phyloP scores from a whole-genome alignment of 345 rosid genomes.

The Boechera divaricarpa region DNA sequence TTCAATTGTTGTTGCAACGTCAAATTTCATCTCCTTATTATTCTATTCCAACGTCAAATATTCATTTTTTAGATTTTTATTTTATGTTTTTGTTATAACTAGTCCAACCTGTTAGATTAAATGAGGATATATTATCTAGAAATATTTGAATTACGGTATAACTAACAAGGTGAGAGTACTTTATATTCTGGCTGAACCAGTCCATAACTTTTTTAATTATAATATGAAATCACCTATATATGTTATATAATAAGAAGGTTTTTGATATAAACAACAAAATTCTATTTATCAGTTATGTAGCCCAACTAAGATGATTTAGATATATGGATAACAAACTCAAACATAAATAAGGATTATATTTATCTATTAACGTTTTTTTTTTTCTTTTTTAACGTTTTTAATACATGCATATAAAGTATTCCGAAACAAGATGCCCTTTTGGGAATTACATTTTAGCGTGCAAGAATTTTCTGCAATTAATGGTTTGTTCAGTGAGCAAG shows the following conservation, averaged over 20 bases:
- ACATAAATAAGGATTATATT: not conserved
- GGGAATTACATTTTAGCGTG: constrained; percentile 32
- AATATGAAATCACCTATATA: not conserved
- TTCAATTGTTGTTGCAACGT: constrained; percentile 21
- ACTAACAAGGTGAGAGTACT: constrained; percentile 8
- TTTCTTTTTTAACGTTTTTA: not conserved
- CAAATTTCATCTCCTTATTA: constrained; percentile 14
- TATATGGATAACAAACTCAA: constrained; percentile 8
- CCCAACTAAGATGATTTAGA: constrained; percentile 25
- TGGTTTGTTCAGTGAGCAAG: constrained; percentile 14
- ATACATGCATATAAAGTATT: constrained; percentile 20
- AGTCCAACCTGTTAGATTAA: not conserved
- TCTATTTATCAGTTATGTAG: constrained; percentile 2
- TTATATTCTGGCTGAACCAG: constrained; percentile 2
- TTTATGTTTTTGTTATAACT: not conserved
- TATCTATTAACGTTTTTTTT: not conserved
- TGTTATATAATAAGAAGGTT: not conserved
- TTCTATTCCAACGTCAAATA: not conserved
- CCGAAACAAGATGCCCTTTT: not conserved
- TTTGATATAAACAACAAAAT: not conserved
- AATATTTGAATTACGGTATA: not conserved
- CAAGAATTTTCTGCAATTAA: constrained; percentile 19
- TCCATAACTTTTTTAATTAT: not conserved
- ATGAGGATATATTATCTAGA: not conserved
- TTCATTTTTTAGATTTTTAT: not conserved